These are phyloP conservation scores for Megacollybia marginata DNA, from an alignment of 768 basidiomycete species.

Conservation along the genomic window DNA sequence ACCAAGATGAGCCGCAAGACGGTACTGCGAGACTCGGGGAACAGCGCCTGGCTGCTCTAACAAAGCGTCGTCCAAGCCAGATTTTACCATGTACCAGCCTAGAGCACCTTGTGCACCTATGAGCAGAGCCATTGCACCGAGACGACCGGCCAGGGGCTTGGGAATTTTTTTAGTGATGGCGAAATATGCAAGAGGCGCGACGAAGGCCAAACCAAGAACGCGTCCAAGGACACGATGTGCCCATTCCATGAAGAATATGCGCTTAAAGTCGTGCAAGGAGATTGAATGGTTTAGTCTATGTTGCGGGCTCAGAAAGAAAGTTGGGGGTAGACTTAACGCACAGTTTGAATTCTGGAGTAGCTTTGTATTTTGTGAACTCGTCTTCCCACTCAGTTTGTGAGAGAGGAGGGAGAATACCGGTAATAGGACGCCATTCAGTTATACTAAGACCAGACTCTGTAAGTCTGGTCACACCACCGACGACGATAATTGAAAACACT, in stretches of 20 bases:
- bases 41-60: constrained; percentile 78
- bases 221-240: constrained; percentile 90
- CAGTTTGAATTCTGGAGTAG: constrained; percentile 94
- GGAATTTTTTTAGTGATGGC: constrained; percentile 63
- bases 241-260: constrained; percentile 99
- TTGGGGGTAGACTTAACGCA: constrained; percentile 32
- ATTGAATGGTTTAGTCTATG: constrained; percentile 84
- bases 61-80: constrained; percentile 79
- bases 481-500: constrained; percentile 88
- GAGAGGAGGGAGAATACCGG: constrained; percentile 82
- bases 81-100: constrained; percentile 99
- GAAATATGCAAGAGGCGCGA: constrained; percentile 82
- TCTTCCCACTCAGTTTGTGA: constrained; percentile 68
- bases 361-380: constrained; percentile 92
- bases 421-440: constrained; percentile 94
- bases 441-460: constrained; percentile 98
- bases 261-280: constrained; percentile 85
- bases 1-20: constrained; percentile 92
- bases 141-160: constrained; percentile 48
- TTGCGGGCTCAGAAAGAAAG: neutral
- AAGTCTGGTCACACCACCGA: constrained; percentile 92
- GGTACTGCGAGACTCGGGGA: constrained; percentile 94
- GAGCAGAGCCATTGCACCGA: constrained; percentile 67
- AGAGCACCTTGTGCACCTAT: constrained; percentile 89
- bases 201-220: constrained; percentile 74